Conservation (phyloP, 75 land plant genomes). For the Pinus taeda region DNA sequence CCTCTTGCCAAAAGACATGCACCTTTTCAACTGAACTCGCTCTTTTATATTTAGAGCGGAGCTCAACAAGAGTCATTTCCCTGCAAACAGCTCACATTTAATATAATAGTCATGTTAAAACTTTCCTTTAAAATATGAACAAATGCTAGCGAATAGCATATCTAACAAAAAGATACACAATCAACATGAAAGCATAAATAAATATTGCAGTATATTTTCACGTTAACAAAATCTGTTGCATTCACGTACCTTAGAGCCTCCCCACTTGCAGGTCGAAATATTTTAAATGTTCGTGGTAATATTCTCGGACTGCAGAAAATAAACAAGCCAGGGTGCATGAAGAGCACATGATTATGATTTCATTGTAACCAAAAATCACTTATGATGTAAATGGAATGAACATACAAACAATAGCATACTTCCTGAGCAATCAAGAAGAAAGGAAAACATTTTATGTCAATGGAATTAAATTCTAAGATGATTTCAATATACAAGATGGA, state of each 20-base stretch:
- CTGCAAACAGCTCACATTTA: conserved; percentile 20
- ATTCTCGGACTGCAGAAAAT: conserved; percentile 37
- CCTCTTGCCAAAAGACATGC: conserved; percentile 71
- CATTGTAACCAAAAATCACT: neutral
- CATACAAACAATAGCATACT: too few species aligned
- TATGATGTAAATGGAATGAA: too few species aligned
- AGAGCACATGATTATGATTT: neutral
- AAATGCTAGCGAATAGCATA: neutral
- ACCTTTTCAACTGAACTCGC: conserved; percentile 65
- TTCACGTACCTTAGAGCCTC: conserved; percentile 76
- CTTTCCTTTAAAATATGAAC: neutral
- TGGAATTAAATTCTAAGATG: too few species aligned
- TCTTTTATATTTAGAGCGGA: conserved; percentile 72
- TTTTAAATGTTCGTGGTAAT: conserved; percentile 51
- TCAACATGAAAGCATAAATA: neutral
- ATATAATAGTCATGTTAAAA: neutral
- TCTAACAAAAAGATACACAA: neutral
- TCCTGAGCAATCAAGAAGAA: too few species aligned
- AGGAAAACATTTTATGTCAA: too few species aligned
- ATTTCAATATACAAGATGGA: too few species aligned
- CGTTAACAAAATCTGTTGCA: neutral
- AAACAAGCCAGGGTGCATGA: neutral
- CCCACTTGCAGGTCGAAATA: conserved; percentile 81
- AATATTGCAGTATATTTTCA: too few species aligned
- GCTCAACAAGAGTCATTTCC: conserved; percentile 76